These are phyloP conservation scores for Teunomyces lycoperdinae DNA, from an alignment of 805 yeast species.

Conservation along the genomic window DNA sequence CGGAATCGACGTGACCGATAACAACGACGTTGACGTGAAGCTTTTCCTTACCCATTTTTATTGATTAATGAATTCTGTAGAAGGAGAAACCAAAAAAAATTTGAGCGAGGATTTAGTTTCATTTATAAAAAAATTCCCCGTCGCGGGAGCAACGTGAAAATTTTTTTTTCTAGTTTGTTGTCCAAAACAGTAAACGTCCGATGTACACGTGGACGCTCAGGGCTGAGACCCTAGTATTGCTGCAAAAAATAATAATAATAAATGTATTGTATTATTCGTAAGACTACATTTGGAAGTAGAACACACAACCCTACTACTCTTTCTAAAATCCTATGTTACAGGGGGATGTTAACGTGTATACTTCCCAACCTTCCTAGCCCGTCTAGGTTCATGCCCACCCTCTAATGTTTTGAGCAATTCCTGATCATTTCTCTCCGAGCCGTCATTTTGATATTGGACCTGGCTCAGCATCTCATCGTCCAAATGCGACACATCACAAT, in stretches of 20 bases:
- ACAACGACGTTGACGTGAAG: constrained; percentile 99
- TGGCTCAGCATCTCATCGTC: constrained; percentile 21
- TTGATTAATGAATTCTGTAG: constrained; percentile 9
- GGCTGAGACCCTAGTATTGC: constrained; percentile 3
- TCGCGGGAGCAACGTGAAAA: constrained; percentile 2
- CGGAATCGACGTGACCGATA: constrained; percentile 99
- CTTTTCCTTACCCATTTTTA: constrained; percentile 84
- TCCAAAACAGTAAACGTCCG: constrained; percentile 1
- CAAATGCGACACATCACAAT: constrained; percentile 14
- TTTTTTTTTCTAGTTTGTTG: not conserved
- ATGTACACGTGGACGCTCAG: not conserved
- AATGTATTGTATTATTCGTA: not conserved
- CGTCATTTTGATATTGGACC: constrained; percentile 21
- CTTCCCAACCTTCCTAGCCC: constrained; percentile 6
- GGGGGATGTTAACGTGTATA: not conserved
- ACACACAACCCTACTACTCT: not conserved
- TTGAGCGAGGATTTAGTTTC: constrained; percentile 3
- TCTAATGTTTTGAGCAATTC: constrained; percentile 16
- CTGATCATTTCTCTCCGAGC: constrained; percentile 17
- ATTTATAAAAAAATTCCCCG: constrained; percentile 5
- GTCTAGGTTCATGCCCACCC: constrained; percentile 8
- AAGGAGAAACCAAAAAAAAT: constrained; percentile 8
- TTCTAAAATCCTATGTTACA: not conserved
- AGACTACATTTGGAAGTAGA: not conserved
- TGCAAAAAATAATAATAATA: not conserved